phyloP scores from a whole-genome alignment of 805 yeast genomes.

The Yarrowia hollandica region DNA sequence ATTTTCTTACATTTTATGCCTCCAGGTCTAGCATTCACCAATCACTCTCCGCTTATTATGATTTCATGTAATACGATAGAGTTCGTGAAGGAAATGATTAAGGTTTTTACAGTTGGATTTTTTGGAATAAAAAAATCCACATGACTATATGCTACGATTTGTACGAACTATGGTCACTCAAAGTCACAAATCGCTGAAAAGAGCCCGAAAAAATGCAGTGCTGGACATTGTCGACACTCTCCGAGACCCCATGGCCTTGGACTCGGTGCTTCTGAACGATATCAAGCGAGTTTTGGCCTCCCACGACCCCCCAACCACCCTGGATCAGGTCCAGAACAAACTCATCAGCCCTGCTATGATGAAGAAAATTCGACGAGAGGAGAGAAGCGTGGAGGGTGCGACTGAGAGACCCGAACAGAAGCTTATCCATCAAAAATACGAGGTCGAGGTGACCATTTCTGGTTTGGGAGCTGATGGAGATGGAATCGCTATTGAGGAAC shows the following conservation, averaged over 20 bases:
- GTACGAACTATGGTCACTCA: conserved; percentile 22
- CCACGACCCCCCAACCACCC: background rate
- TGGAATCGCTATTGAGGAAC: conserved; percentile 46
- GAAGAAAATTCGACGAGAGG: conserved; percentile 16
- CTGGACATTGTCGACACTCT: conserved; percentile 5
- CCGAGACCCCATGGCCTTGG: conserved; percentile 72
- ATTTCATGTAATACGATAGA: background rate
- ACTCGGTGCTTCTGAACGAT: conserved; percentile 76
- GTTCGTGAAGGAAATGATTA: background rate
- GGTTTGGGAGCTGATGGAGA: conserved; percentile 79
- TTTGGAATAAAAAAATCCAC: background rate
- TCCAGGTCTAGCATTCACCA: background rate
- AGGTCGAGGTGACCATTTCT: conserved; percentile 54
- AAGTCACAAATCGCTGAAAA: conserved; percentile 20
- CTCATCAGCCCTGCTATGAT: conserved; percentile 5
- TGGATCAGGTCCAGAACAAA: conserved; percentile 19
- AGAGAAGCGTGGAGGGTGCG: background rate
- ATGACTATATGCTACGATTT: background rate
- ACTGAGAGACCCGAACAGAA: conserved; percentile 1
- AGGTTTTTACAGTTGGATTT: background rate
- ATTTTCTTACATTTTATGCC: no score
- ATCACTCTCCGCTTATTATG: background rate
- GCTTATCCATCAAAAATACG: conserved; percentile 21
- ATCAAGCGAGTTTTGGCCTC: conserved; percentile 46
- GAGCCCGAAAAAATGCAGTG: conserved; percentile 22